Evolutionary conservation across 192 early-diverging fungal species (phyloP), one percentile per base, ranked within the genome.

Genomic region (Coemansia sp.): DNA sequence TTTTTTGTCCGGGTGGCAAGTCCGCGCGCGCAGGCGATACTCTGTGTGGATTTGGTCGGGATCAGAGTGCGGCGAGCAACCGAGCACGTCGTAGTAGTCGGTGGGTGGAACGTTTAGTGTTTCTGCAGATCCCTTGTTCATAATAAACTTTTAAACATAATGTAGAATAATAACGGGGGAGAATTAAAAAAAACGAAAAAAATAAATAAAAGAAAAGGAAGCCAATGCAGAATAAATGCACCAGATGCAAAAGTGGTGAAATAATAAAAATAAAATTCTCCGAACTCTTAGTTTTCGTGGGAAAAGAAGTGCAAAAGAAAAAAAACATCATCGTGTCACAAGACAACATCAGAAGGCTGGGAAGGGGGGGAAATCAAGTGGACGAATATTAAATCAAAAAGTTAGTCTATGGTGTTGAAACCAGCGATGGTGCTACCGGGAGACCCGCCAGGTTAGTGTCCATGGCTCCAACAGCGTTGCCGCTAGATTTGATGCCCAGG

Each of bases 391-490:
- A 43, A 43, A 14, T 36, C 35, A 6, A 36, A n/a, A n/a, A n/a
- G n/a, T n/a, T n/a, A n/a, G n/a, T 17, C 42, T 45, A 45, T 45
- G 22, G 5, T 7, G 19, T 13, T 9, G 54, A 32, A 17, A 56
- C 54, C 32, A 56, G 35, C 32, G 35, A 50, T n/a, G 68, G 74
- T 2, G 65, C 55, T 2, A 41, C n/a, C 2, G 68, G 61, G 5
- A 76, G 81, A 38, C 89, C 90, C n/a, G 52, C 62, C 49, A 94
- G 63, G 70, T 91, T 83, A 45, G 87, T 62, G n/a, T 84, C 87
- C 19, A 71, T 42, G 8, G 89, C 91, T 43, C 90, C 91, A 19
- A 86, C 85, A 32, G 87, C 93, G 54, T 94, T 94, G 9, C 91
- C 91, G 20, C 43, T 23, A 36, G 73, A 73, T 36, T 75, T 65